Evolutionary conservation across 805 yeast genomes (phyloP), one percentile per base, ranked within the genome.

Genomic region (Phaffomyces opuntiae): DNA sequence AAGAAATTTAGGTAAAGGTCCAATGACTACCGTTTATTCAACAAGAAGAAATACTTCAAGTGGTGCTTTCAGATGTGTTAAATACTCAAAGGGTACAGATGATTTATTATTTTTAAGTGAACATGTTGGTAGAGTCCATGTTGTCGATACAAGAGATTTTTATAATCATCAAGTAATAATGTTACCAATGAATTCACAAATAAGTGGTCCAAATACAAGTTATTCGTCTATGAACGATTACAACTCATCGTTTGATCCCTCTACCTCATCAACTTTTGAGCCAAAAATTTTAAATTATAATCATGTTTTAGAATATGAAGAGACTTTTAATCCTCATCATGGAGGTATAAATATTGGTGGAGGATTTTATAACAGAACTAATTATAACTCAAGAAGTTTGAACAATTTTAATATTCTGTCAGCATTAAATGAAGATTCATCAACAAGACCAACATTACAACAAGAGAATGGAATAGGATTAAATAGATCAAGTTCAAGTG

Each of bases 121-220:
- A 61, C 96, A 90, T 55, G 83, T 80, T 44, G 95, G 95, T 0
- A 72, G 96, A 44, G 85, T 90, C 4, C 98, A 90, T 64, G 69
- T 89, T 46, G 69, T 90, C 26, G 96, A 90, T 61, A 73, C 88
- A 25, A 75, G 96, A 50, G 78, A 84, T 56, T 76, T 80, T 52
- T 68, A 73, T 48, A 80, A 84, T 53, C 91, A 86, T 59, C 91
- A 85, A 61, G 88, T 89, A 34, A 71, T 88, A 3, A 67, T 83
- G 48, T 67, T 84, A 13, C 93, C 93, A 0, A 65, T 65, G 37
- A 55, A 58, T 32, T 25, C 44, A 5, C 36, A 27, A 26, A 19
- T 41, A 12, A 9, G 45, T 13, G 45, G 44, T 5, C 40, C 50
- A 2, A 33, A 29, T 11, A 40, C 40, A 16, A 34, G 48, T 13